Conservation (phyloP, 192 early-diverging fungal species). For the Chytriomyces sp. region DNA sequence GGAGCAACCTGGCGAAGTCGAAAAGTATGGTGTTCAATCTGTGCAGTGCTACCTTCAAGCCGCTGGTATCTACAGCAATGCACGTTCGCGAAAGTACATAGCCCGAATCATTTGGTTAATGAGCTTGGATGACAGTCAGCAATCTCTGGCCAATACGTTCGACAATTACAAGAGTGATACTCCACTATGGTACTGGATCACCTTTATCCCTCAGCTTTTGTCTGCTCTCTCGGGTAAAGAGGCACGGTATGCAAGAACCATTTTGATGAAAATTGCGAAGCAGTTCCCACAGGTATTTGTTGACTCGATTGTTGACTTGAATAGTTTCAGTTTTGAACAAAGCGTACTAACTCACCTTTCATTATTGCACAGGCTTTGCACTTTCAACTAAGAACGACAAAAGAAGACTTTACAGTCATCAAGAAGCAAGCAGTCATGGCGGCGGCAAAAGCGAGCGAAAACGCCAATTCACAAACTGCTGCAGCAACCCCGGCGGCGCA, state of each 20-base stretch:
- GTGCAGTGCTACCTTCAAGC: constrained; percentile 97
- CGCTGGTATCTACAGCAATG: constrained; percentile 83
- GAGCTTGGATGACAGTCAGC: constrained; percentile 74
- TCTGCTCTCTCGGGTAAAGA: constrained; percentile 79
- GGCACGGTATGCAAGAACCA: constrained; percentile 71
- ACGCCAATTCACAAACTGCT: neutral
- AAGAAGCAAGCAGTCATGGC: constrained; percentile 55
- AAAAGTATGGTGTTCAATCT: constrained; percentile 80
- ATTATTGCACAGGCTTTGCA: constrained; percentile 76
- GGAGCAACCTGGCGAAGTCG: constrained; percentile 77
- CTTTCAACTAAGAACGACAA: constrained; percentile 90
- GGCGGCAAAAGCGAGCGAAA: constrained; percentile 25
- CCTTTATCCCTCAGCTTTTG: constrained; percentile 95
- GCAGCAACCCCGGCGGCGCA: constrained; percentile 5
- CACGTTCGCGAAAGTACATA: constrained; percentile 86
- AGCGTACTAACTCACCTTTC: constrained; percentile 15
- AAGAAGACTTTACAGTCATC: constrained; percentile 80
- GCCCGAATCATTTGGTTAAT: constrained; percentile 94
- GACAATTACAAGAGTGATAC: constrained; percentile 90
- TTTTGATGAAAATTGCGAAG: constrained; percentile 94
- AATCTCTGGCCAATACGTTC: constrained; percentile 78
- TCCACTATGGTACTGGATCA: constrained; percentile 98
- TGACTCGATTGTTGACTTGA: constrained; percentile 6
- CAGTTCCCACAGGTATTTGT: constrained; percentile 78
- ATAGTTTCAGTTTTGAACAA: neutral